A percentile compares a stretch with the other conserved stretches of the same genome.
Evolutionary conservation across 2,329 filamentous ascomycete genomes (phyloP).

Genomic region (Magnaporthales sp.): DNA sequence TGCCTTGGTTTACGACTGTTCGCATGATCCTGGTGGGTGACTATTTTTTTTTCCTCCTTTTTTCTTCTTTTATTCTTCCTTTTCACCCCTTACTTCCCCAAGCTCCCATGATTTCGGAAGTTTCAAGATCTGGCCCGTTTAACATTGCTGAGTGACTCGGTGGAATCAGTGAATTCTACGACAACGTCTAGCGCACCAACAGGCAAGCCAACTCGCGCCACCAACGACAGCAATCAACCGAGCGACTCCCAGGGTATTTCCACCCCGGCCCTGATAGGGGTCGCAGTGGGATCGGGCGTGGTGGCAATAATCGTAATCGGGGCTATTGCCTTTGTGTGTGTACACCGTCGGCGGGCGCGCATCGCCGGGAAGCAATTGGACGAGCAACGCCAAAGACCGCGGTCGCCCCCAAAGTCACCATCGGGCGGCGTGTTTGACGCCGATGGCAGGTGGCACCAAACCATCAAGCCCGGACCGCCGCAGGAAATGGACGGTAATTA

Average conservation of each 20-base stretch:
- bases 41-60: conserved; percentile 3
- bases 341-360: conserved; percentile 3
- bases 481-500: conserved; percentile 7
- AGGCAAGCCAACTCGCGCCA: neutral
- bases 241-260: neutral
- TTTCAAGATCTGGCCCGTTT: neutral
- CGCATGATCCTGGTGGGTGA: conserved; percentile 16
- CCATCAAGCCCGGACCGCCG: neutral
- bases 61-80: neutral
- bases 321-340: conserved; percentile 9
- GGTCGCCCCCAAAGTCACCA: too few species aligned
- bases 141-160: neutral
- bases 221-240: neutral
- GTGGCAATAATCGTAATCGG: conserved; percentile 11
- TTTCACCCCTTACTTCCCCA: neutral
- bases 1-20: conserved; percentile 21
- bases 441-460: neutral
- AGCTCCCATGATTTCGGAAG: too few species aligned
- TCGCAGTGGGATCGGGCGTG: conserved; percentile 14
- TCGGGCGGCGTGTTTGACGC: neutral
- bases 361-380: neutral
- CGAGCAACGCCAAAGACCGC: neutral
- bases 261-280: conserved; percentile 13
- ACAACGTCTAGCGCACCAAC: neutral
- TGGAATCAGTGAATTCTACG: neutral